Evolutionary conservation across 75 land plant species (phyloP).

Genomic region (Sequoia sempervirens): DNA sequence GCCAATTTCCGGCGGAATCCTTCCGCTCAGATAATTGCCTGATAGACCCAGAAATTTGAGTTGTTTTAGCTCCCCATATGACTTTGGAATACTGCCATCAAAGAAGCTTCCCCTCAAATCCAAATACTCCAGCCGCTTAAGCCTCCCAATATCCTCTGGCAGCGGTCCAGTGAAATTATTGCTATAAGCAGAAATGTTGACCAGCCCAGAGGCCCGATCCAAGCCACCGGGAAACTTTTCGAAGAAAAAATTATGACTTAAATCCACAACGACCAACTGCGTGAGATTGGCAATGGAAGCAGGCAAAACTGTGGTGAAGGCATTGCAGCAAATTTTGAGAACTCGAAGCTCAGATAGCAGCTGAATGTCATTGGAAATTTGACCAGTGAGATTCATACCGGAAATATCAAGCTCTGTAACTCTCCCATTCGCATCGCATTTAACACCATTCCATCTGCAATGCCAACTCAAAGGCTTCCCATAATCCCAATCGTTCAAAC

Average conservation of each 20-base stretch:
- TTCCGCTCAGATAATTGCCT: conserved; percentile 61
- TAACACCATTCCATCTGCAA: conserved; percentile 71
- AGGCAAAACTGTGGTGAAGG: conserved; percentile 42
- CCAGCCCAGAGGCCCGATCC: conserved; percentile 21
- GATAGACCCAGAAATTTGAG: conserved; percentile 72
- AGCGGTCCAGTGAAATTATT: conserved; percentile 69
- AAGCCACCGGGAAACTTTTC: conserved; percentile 54
- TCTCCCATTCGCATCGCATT: conserved; percentile 38
- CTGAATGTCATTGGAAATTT: conserved; percentile 31
- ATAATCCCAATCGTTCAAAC: conserved; percentile 48
- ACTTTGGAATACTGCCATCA: conserved; percentile 58
- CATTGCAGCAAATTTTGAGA: conserved; percentile 55
- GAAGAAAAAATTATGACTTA: conserved; percentile 46
- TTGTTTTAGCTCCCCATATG: conserved; percentile 44
- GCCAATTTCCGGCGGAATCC: conserved; percentile 58
- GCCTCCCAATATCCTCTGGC: conserved; percentile 59
- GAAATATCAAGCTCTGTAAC: conserved; percentile 63
- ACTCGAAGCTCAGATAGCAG: conserved; percentile 19
- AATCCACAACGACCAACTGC: conserved; percentile 31
- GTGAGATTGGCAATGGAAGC: conserved; percentile 37
- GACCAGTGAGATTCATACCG: conserved; percentile 63
- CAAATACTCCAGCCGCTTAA: conserved; percentile 50
- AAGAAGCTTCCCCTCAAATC: conserved; percentile 85
- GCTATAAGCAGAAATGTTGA: conserved; percentile 46
- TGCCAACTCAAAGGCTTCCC: conserved; percentile 13